Conservation (phyloP, 1,284 basidiomycete species). For the Mixia osmundae region DNA sequence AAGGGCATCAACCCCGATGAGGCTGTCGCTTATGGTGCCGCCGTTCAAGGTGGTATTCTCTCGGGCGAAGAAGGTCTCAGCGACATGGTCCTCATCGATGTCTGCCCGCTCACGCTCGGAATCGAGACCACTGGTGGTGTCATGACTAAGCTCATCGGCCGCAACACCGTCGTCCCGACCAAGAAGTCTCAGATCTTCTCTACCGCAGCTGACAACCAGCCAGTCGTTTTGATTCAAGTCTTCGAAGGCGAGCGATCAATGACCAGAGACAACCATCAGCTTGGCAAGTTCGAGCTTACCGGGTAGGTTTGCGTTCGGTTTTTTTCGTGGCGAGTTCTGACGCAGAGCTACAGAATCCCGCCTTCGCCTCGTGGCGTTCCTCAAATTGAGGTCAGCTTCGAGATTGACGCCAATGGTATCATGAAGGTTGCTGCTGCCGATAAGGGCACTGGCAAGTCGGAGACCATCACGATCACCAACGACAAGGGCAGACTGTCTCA, state of each 20-base stretch:
- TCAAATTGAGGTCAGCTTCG: conserved; percentile 94
- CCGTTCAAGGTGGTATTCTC: conserved; percentile 94
- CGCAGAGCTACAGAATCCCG: conserved; percentile 64
- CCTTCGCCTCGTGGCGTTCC: conserved; percentile 96
- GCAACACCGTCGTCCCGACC: conserved; percentile 96
- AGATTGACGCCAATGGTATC: conserved; percentile 53
- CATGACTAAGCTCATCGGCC: conserved; percentile 43
- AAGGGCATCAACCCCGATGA: conserved; percentile 91
- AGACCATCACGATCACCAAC: conserved; percentile 75
- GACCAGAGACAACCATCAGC: conserved; percentile 97
- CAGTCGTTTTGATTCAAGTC: conserved; percentile 94
- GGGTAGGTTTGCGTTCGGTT: conserved; percentile 1
- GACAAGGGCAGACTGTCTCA: conserved; percentile 95
- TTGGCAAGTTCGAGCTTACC: conserved; percentile 88
- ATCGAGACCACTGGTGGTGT: conserved; percentile 99
- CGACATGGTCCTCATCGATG: conserved; percentile 89
- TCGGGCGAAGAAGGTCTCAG: conserved; percentile 94
- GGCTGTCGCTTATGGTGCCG: conserved; percentile 91
- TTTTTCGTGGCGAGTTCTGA: background rate
- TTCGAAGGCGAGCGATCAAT: conserved; percentile 98
- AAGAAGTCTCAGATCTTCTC: conserved; percentile 99
- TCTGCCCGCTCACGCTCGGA: conserved; percentile 80
- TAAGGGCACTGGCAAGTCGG: conserved; percentile 81
- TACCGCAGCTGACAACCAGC: conserved; percentile 97
- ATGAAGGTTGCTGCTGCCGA: conserved; percentile 61